A percentile compares a stretch with the other conserved stretches of the same genome.
Evolutionary conservation across 1,284 basidiomycete species (phyloP).

Genomic region (Psilocybe mexicana): DNA sequence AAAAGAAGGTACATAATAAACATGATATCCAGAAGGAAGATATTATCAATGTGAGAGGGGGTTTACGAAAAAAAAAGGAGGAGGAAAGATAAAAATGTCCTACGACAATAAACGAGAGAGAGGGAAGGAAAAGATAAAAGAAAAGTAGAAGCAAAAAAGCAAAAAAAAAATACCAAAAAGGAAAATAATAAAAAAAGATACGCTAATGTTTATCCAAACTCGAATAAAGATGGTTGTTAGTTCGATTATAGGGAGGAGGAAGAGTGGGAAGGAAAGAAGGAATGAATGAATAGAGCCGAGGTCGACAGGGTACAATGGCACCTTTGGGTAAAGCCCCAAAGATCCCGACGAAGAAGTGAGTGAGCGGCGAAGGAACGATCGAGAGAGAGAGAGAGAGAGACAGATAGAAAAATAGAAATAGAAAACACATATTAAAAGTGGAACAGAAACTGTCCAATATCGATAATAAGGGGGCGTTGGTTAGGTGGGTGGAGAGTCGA

Average conservation of each 20-base stretch:
- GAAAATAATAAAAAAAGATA: slow-evolving; percentile 4
- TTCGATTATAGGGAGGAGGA: not conserved
- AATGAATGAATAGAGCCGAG: not conserved
- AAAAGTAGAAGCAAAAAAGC: not conserved
- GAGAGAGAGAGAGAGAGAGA: not conserved
- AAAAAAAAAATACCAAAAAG: not conserved
- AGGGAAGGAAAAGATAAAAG: not conserved
- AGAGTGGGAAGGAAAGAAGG: no score
- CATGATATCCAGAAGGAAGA: slow-evolving; percentile 14
- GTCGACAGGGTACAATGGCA: not conserved
- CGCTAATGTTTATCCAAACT: slow-evolving; percentile 1
- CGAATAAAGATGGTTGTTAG: not conserved
- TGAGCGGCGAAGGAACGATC: not conserved
- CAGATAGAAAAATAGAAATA: not conserved
- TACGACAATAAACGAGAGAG: not conserved
- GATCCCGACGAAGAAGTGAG: no score
- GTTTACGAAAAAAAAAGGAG: not conserved
- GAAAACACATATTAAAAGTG: not conserved
- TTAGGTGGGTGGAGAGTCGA: no score
- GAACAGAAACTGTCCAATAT: no score
- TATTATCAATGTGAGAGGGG: slow-evolving; percentile 17
- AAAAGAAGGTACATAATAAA: slow-evolving; percentile 20
- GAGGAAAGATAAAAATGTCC: not conserved
- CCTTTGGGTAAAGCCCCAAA: no score
- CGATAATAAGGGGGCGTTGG: no score